These are phyloP conservation scores for Nicotiana sylvestris DNA, from an alignment of 257 asterid genomes.

Conservation along the genomic window DNA sequence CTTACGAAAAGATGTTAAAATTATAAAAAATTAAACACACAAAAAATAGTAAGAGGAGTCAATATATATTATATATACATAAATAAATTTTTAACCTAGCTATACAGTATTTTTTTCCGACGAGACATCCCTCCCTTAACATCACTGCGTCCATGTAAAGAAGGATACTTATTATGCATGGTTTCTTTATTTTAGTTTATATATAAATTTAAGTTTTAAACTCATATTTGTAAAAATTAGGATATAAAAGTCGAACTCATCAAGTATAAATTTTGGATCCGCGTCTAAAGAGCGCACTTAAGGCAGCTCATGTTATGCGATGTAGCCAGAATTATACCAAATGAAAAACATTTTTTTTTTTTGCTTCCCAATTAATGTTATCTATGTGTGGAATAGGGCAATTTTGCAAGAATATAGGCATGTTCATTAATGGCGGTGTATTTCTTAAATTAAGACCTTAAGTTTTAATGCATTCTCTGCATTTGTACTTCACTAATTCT, in stretches of 20 bases:
- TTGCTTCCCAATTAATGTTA: background rate
- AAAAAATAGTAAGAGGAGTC: no score
- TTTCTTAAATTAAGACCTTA: background rate
- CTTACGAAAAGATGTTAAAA: no score
- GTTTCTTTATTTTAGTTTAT: no score
- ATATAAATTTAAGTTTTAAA: background rate
- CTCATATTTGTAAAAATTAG: background rate
- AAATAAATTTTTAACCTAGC: no score
- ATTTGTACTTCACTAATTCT: background rate
- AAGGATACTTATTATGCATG: no score
- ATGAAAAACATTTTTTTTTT: background rate
- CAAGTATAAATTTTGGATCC: background rate
- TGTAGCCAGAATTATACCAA: background rate
- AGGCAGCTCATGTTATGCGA: background rate
- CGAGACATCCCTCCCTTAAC: no score
- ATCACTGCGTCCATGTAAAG: no score
- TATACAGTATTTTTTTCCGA: no score
- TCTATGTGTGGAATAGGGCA: background rate
- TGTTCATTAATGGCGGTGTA: slow-evolving; percentile 7
- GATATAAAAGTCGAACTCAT: background rate
- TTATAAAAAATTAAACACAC: no score
- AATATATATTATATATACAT: no score
- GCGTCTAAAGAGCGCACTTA: background rate
- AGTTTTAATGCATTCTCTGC: background rate
- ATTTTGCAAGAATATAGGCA: slow-evolving; percentile 7